Conservation (phyloP, 495 filamentous ascomycete genomes). For the Penicillium pancosmium region DNA sequence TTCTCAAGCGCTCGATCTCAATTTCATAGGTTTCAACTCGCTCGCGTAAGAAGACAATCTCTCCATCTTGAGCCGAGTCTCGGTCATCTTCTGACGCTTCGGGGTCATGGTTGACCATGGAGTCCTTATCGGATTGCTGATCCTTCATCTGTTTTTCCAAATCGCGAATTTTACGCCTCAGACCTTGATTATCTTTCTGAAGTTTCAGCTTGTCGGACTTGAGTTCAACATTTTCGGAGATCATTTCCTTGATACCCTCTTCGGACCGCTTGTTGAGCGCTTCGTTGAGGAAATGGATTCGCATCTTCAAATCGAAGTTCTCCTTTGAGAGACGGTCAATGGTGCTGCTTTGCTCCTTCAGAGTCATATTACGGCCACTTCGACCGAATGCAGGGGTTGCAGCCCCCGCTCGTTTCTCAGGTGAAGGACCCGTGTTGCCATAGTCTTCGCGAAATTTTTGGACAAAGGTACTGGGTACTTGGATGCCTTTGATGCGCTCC, state of each 20-base stretch:
- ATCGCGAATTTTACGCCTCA: slow-evolving; percentile 78
- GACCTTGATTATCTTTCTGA: slow-evolving; percentile 82
- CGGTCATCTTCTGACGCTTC: slow-evolving; percentile 63
- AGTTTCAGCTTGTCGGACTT: slow-evolving; percentile 85
- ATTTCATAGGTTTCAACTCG: slow-evolving; percentile 78
- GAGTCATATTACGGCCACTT: slow-evolving; percentile 79
- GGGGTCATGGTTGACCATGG: slow-evolving; percentile 60
- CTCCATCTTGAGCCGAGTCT: slow-evolving; percentile 66
- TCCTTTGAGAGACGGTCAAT: slow-evolving; percentile 92
- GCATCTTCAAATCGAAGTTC: slow-evolving; percentile 96
- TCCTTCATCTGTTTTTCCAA: slow-evolving; percentile 84
- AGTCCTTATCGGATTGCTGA: slow-evolving; percentile 57
- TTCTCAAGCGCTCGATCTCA: slow-evolving; percentile 77
- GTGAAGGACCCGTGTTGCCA: slow-evolving; percentile 56
- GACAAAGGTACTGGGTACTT: slow-evolving; percentile 85
- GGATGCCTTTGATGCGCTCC: slow-evolving; percentile 82
- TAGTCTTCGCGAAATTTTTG: slow-evolving; percentile 74
- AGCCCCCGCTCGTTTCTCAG: slow-evolving; percentile 53
- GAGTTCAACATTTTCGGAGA: slow-evolving; percentile 93
- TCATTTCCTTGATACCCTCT: slow-evolving; percentile 96
- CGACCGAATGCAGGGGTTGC: slow-evolving; percentile 58
- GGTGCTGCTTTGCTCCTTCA: slow-evolving; percentile 96
- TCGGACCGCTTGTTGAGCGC: slow-evolving; percentile 91
- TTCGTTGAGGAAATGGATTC: slow-evolving; percentile 95
- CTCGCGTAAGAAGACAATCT: slow-evolving; percentile 80